phyloP scores from a whole-genome alignment of 2,329 filamentous ascomycete species.

The Fusarium robinianum region DNA sequence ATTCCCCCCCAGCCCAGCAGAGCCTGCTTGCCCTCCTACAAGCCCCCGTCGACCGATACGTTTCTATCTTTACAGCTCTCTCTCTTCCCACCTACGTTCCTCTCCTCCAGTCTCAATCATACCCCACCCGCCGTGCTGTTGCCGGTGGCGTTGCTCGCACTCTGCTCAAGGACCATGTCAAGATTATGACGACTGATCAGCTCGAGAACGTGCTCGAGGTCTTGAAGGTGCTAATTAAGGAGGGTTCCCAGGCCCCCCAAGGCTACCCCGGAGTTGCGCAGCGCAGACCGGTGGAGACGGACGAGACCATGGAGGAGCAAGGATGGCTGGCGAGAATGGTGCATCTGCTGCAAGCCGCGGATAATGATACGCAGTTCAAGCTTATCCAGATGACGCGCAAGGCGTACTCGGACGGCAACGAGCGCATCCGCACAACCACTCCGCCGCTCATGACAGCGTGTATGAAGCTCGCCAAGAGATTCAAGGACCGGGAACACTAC shows the following conservation, averaged over 20 bases:
- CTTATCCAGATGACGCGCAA: constrained; percentile 87
- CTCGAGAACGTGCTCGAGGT: constrained; percentile 89
- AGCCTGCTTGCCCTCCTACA: constrained; percentile 89
- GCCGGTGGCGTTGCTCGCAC: constrained; percentile 85
- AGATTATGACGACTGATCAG: constrained; percentile 76
- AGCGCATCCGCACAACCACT: constrained; percentile 93
- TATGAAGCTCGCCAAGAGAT: constrained; percentile 84
- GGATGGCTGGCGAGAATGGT: constrained; percentile 94
- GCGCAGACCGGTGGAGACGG: constrained; percentile 78
- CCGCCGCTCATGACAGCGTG: constrained; percentile 89
- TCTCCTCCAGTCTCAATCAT: constrained; percentile 87
- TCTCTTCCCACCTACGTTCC: constrained; percentile 91
- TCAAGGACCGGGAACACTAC: constrained; percentile 88
- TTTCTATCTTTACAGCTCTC: constrained; percentile 94
- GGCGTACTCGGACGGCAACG: constrained; percentile 87
- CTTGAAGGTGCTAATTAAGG: constrained; percentile 88
- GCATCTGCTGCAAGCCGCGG: constrained; percentile 78
- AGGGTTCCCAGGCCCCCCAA: constrained; percentile 81
- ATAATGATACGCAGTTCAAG: constrained; percentile 94
- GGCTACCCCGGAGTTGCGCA: constrained; percentile 84
- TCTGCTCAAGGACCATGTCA: constrained; percentile 80
- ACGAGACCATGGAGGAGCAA: constrained; percentile 97
- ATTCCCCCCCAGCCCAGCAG: constrained; percentile 84
- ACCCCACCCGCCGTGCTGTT: constrained; percentile 86
- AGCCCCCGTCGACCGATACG: constrained; percentile 85